These are phyloP conservation scores for Recurvomyces mirabilis DNA, from an alignment of 495 filamentous ascomycete genomes.

Conservation along the genomic window DNA sequence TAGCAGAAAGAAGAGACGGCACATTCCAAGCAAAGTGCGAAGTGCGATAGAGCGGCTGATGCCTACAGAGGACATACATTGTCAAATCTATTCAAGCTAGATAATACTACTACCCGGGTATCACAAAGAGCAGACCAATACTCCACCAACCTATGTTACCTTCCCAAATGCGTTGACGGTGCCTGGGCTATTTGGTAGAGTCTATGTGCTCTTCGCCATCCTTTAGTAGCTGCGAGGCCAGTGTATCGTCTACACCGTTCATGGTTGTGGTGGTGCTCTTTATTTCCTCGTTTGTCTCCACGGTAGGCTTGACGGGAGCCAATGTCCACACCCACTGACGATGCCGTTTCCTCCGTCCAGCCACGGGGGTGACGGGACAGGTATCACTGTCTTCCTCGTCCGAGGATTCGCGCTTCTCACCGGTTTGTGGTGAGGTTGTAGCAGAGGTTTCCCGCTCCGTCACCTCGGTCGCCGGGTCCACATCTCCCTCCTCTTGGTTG, in stretches of 20 bases:
- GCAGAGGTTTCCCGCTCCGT: not conserved
- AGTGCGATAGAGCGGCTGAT: no score
- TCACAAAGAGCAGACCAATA: not conserved
- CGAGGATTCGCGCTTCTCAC: slow-evolving; percentile 36
- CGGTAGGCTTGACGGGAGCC: slow-evolving; percentile 26
- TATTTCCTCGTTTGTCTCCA: not conserved
- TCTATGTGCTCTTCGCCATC: not conserved
- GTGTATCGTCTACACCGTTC: no score
- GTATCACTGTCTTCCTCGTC: slow-evolving; percentile 38
- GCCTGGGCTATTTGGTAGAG: no score
- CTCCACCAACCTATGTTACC: not conserved
- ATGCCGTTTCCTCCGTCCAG: slow-evolving; percentile 39
- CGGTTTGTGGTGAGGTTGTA: slow-evolving; percentile 14
- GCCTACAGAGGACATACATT: no score
- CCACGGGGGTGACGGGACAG: slow-evolving; percentile 41
- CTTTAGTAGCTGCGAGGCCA: no score
- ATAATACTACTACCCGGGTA: not conserved
- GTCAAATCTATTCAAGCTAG: no score
- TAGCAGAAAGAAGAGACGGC: no score
- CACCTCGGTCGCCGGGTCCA: not conserved
- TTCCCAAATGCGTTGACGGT: no score
- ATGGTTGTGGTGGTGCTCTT: no score
- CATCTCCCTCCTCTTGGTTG: not conserved
- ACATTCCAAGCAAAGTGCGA: no score
- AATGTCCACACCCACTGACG: slow-evolving; percentile 51